A percentile compares a stretch with the other conserved stretches of the same genome.
These are phyloP conservation scores for Exophiala sideris DNA, from an alignment of 2,329 filamentous ascomycete genomes.

Conservation along the genomic window DNA sequence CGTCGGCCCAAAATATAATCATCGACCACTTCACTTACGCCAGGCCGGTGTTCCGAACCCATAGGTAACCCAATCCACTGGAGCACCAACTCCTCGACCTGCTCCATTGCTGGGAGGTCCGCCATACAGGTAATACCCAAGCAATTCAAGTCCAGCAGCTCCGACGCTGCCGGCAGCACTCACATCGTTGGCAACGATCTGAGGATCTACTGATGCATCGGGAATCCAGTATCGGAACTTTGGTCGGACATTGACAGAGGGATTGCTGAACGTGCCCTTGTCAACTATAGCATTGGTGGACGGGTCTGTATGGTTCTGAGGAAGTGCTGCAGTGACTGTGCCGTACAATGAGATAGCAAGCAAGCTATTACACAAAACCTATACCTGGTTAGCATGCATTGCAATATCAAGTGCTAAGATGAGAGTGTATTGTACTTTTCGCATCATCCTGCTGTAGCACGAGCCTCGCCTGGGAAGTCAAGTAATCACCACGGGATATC, in stretches of 20 bases:
- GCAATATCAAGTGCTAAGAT: background rate
- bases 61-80: constrained; percentile 37
- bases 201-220: background rate
- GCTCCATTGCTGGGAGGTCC: background rate
- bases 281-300: background rate
- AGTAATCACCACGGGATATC: no score
- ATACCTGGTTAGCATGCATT: background rate
- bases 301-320: background rate
- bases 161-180: constrained; percentile 27
- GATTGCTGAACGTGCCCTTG: background rate
- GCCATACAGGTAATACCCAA: constrained; percentile 42
- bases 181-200: background rate
- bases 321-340: background rate
- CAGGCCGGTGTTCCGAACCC: constrained; percentile 41
- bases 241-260: background rate
- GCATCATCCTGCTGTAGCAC: background rate
- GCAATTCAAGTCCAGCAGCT: constrained; percentile 39
- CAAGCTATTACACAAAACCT: background rate
- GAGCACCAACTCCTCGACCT: constrained; percentile 23
- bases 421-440: background rate
- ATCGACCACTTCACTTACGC: constrained; percentile 5
- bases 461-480: background rate
- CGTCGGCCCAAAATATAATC: background rate
- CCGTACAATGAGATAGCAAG: background rate
- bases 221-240: background rate